Base-by-base conservation (phyloP, 768 basidiomycete species). In the Xerocomus brunneocitrinus region DNA sequence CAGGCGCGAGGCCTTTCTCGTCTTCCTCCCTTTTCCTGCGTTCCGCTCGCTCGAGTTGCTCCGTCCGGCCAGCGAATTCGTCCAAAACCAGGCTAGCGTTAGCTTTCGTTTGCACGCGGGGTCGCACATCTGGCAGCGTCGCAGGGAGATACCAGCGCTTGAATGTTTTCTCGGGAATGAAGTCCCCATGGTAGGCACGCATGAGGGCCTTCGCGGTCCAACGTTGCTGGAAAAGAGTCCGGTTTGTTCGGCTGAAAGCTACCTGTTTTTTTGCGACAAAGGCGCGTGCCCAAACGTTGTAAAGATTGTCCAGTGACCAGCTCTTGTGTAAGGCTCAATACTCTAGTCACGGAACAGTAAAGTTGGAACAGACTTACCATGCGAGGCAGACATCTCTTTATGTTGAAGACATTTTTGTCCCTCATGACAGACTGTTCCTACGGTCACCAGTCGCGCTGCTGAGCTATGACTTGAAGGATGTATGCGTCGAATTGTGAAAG, bases 131-230 rank as follows among this genome's bases (percentile, higher is more conserved):
- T 0, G 91, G 95, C 14, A 98, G 77, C 0, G 80, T 85, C 54
- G 81, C 76, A 14, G 95, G 95, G 35, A 99, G 80, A 68, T 93
- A 98, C 89, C 92, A 94, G 53, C 88, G 83, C 67, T 94, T 94
- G 80, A 98, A 98, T 35, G 86, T 85, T 63, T 86, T 88, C 75
- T 95, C 92, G 49, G 85, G 85, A 56, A 98, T 93, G 66, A 81
- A 87, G 77, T 97, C 95, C 24, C 95, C 94, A 66, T 98, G 97
- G 77, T 98, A 98, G 4, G 84, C 95, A 52, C 95, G 85, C 31
- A 92, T 80, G 54, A 92, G 82, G 4, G 85, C 79, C 71, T 95
- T 97, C 12, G 91, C 83, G 19, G 74, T 76, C 91, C 93, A 98
- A 38, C 94, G 87, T 62, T 95, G 89, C 70, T 95, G 90, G 74